These are phyloP conservation scores for Vigna hirtella DNA, from an alignment of 306 rosid genomes.

Conservation along the genomic window DNA sequence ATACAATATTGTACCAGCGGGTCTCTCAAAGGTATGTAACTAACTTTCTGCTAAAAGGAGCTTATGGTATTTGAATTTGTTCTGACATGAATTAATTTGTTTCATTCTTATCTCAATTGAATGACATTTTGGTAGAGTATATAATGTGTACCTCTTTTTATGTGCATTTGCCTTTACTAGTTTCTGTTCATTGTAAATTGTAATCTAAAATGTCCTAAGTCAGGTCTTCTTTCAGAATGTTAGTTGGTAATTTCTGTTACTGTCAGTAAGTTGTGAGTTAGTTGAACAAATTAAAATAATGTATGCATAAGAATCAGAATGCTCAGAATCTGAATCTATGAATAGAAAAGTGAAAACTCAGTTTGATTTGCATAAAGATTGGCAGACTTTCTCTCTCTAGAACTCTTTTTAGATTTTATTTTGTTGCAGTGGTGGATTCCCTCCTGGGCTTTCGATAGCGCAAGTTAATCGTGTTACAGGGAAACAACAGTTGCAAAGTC, in stretches of 20 bases:
- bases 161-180: conserved; percentile 1
- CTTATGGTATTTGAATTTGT: conserved; percentile 43
- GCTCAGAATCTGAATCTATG: background rate
- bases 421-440: conserved; percentile 66
- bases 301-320: background rate
- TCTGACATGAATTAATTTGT: conserved; percentile 1
- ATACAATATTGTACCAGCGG: conserved; percentile 83
- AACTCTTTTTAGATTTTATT: conserved; percentile 23
- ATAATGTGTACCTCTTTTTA: background rate
- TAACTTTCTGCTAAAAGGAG: conserved; percentile 36
- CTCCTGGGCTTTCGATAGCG: conserved; percentile 86
- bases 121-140: conserved; percentile 35
- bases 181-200: background rate
- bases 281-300: background rate
- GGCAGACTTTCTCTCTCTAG: background rate
- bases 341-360: conserved; percentile 1
- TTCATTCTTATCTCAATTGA: conserved; percentile 37
- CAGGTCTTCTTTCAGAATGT: background rate
- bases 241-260: background rate
- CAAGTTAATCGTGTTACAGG: conserved; percentile 81
- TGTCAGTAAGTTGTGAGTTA: background rate
- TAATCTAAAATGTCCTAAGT: background rate
- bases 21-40: conserved; percentile 73
- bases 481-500: conserved; percentile 67
- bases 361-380: background rate